A percentile compares a stretch with the other conserved stretches of the same genome.
Evolutionary conservation across 371 early-diverging fungal species (phyloP).

Genomic region (Mortierella sp.): DNA sequence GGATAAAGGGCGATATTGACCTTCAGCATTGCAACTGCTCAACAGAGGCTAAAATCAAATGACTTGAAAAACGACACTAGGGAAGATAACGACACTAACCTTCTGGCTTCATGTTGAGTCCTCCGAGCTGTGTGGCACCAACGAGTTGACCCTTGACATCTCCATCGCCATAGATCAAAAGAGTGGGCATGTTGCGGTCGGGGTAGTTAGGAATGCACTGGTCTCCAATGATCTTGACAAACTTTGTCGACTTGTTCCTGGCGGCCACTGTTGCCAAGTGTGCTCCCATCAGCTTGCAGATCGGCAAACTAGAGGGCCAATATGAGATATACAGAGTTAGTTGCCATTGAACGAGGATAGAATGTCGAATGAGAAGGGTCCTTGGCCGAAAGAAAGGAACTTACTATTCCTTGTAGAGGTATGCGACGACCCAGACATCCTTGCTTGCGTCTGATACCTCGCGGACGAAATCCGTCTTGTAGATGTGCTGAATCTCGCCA

Average conservation of each 20-base stretch:
- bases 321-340: slow-evolving; percentile 29
- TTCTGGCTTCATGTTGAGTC: slow-evolving; percentile 81
- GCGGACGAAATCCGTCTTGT: slow-evolving; percentile 91
- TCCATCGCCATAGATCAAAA: slow-evolving; percentile 90
- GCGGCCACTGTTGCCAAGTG: slow-evolving; percentile 84
- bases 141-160: slow-evolving; percentile 89
- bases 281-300: slow-evolving; percentile 87
- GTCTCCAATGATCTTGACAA: slow-evolving; percentile 91
- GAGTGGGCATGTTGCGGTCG: slow-evolving; percentile 92
- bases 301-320: slow-evolving; percentile 67
- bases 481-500: slow-evolving; percentile 89
- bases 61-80: background rate
- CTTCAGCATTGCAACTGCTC: background rate
- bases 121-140: slow-evolving; percentile 86
- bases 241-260: slow-evolving; percentile 91
- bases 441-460: slow-evolving; percentile 95
- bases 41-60: background rate
- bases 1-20: background rate
- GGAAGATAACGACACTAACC: slow-evolving; percentile 53
- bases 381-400: slow-evolving; percentile 4
- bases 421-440: slow-evolving; percentile 81
- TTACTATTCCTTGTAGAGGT: slow-evolving; percentile 82
- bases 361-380: background rate
- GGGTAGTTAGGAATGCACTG: slow-evolving; percentile 96
- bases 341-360: background rate